phyloP scores from a whole-genome alignment of 352 stramenopile species.

The Pythium guiyangense region DNA sequence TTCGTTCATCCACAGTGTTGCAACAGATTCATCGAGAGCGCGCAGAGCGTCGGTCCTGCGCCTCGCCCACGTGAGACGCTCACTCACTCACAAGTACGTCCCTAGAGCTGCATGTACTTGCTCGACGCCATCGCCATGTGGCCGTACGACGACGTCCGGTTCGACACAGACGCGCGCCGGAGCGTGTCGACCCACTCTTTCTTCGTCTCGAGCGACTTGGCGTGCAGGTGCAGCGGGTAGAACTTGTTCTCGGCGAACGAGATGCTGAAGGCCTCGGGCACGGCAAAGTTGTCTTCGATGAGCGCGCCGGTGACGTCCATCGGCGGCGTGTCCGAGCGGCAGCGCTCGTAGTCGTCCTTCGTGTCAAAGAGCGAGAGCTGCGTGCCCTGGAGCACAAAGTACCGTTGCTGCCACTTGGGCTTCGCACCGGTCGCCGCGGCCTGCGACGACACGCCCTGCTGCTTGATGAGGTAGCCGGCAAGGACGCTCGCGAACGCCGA shows the following conservation, averaged over 20 bases:
- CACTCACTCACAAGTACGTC: neutral
- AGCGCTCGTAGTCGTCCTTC: slow-evolving; percentile 85
- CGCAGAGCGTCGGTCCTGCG: neutral
- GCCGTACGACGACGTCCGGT: slow-evolving; percentile 15
- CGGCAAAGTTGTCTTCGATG: slow-evolving; percentile 72
- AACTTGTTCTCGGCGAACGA: slow-evolving; percentile 79
- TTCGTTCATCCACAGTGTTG: neutral
- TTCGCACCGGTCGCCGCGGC: slow-evolving; percentile 15
- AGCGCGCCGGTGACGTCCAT: slow-evolving; percentile 77
- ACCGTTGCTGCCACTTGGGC: slow-evolving; percentile 84
- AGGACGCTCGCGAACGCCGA: slow-evolving; percentile 67
- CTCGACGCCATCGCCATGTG: slow-evolving; percentile 12
- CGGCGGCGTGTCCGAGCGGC: slow-evolving; percentile 67
- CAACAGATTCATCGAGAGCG: no score
- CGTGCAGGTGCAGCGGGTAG: slow-evolving; percentile 76
- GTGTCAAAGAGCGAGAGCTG: slow-evolving; percentile 83
- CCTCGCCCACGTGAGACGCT: neutral
- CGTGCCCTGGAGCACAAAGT: slow-evolving; percentile 79
- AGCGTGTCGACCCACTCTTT: slow-evolving; percentile 78
- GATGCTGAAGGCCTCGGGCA: slow-evolving; percentile 79
- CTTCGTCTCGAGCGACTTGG: slow-evolving; percentile 74
- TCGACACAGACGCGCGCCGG: slow-evolving; percentile 40
- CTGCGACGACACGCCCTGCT: slow-evolving; percentile 33
- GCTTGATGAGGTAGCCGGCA: slow-evolving; percentile 84
- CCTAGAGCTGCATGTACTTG: slow-evolving; percentile 33